Percentiles rank a stretch among this genome's conserved stretches.
These are phyloP conservation scores for Royoungia palumana DNA, from an alignment of 768 basidiomycete genomes.

Conservation along the genomic window DNA sequence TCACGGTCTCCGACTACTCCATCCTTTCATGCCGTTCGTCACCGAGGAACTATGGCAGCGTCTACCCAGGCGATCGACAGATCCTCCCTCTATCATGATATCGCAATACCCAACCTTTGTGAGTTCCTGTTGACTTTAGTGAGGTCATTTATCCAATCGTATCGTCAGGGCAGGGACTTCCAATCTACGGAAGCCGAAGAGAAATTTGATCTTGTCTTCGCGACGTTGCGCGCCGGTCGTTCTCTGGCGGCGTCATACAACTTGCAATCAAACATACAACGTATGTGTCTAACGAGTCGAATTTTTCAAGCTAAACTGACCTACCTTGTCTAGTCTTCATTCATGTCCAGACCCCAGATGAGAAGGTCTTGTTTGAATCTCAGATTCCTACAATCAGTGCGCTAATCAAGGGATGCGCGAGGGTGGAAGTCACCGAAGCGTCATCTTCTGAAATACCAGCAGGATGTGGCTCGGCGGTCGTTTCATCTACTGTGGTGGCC, in stretches of 20 bases:
- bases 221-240: conserved; percentile 72
- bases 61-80: conserved; percentile 79
- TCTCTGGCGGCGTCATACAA: conserved; percentile 89
- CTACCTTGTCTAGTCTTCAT: conserved; percentile 60
- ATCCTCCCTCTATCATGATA: conserved; percentile 86
- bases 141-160: neutral
- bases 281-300: conserved; percentile 38
- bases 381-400: conserved; percentile 74
- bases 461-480: conserved; percentile 83
- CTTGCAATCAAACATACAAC: conserved; percentile 79
- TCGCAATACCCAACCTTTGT: conserved; percentile 79
- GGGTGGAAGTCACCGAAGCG: conserved; percentile 61
- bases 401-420: conserved; percentile 85
- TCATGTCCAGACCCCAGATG: conserved; percentile 59
- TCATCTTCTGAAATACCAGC: conserved; percentile 64
- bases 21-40: conserved; percentile 99
- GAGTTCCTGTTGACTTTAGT: conserved; percentile 29
- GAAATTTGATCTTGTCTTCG: conserved; percentile 83
- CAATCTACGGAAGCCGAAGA: conserved; percentile 71
- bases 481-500: conserved; percentile 70
- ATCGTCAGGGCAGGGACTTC: conserved; percentile 53
- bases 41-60: conserved; percentile 99
- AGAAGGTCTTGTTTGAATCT: conserved; percentile 63
- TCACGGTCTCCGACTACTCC: conserved; percentile 81
- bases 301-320: neutral